These are phyloP conservation scores for Sequoiadendron giganteum DNA, from an alignment of 75 land plant genomes.

Conservation along the genomic window DNA sequence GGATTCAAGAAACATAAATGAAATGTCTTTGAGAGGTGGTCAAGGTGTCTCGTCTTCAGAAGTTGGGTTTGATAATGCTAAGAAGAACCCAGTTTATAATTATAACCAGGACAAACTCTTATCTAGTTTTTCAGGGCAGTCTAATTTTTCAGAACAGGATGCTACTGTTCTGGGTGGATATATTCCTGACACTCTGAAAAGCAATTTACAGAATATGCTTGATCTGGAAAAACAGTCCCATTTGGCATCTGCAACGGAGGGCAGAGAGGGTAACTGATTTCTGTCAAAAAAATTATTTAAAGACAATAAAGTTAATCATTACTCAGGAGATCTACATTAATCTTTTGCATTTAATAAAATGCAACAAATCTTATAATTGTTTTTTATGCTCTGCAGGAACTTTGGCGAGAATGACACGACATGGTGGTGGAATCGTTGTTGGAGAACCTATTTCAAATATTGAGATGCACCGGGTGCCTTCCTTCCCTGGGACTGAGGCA, in stretches of 20 bases:
- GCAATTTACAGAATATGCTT: not conserved
- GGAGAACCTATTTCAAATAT: conserved; percentile 2
- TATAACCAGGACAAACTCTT: not conserved
- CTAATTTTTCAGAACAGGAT: not conserved
- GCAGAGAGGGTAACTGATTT: not conserved
- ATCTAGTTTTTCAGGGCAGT: not conserved
- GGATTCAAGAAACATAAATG: conserved; percentile 18
- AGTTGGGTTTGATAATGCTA: not conserved
- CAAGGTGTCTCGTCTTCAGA: conserved; percentile 1
- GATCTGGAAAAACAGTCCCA: not conserved
- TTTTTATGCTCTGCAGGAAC: not conserved
- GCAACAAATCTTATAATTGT: not conserved
- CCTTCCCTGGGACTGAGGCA: not conserved
- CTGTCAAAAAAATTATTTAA: not conserved
- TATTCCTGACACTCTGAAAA: conserved; percentile 1
- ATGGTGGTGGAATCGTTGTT: not conserved
- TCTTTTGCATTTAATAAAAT: not conserved
- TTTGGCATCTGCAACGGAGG: not conserved
- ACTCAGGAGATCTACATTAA: not conserved
- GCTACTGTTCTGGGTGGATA: not conserved
- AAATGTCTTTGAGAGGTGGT: not conserved
- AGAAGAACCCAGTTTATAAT: not conserved
- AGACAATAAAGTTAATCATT: not conserved
- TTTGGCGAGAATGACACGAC: not conserved
- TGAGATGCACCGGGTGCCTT: not conserved